A percentile compares a stretch with the other conserved stretches of the same genome.
Conservation (phyloP, 2,329 filamentous ascomycete genomes). For the Colletotrichum australisinense region DNA sequence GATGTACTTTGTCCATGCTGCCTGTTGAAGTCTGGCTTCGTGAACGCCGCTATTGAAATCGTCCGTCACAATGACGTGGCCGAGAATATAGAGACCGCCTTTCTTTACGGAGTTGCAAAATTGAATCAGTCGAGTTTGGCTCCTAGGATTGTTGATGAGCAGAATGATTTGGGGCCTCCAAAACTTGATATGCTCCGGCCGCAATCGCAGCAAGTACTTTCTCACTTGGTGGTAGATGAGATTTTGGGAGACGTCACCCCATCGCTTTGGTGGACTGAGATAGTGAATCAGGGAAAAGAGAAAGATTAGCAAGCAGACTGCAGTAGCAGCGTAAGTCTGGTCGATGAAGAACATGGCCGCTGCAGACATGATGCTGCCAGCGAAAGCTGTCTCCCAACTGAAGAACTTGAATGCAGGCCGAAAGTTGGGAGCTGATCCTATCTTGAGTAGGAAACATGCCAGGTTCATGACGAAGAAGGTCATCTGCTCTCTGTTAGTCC, state of each 20-base stretch:
- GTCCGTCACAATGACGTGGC: constrained; percentile 87
- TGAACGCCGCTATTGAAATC: constrained; percentile 84
- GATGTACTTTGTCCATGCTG: constrained; percentile 87
- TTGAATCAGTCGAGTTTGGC: constrained; percentile 84
- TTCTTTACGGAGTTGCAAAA: constrained; percentile 95
- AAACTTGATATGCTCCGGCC: constrained; percentile 92
- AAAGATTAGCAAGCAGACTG: constrained; percentile 78
- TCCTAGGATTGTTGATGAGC: constrained; percentile 84
- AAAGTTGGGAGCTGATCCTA: constrained; percentile 90
- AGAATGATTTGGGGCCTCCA: constrained; percentile 91
- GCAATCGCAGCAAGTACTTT: constrained; percentile 86
- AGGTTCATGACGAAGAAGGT: constrained; percentile 91
- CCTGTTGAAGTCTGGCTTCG: constrained; percentile 84
- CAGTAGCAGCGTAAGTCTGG: constrained; percentile 80
- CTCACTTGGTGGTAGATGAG: constrained; percentile 88
- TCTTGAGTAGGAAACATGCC: constrained; percentile 87
- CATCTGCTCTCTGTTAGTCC: constrained; percentile 65
- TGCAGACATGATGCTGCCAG: constrained; percentile 80
- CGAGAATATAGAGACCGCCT: constrained; percentile 84
- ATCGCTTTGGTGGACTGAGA: constrained; percentile 84
- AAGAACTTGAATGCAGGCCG: constrained; percentile 91
- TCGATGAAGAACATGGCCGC: constrained; percentile 93
- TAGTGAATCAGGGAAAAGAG: constrained; percentile 90
- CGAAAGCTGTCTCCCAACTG: constrained; percentile 83
- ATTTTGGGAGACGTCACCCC: constrained; percentile 91